phyloP scores from a whole-genome alignment of 192 early-diverging fungal species.

The Phycomyces blakesleeanus region DNA sequence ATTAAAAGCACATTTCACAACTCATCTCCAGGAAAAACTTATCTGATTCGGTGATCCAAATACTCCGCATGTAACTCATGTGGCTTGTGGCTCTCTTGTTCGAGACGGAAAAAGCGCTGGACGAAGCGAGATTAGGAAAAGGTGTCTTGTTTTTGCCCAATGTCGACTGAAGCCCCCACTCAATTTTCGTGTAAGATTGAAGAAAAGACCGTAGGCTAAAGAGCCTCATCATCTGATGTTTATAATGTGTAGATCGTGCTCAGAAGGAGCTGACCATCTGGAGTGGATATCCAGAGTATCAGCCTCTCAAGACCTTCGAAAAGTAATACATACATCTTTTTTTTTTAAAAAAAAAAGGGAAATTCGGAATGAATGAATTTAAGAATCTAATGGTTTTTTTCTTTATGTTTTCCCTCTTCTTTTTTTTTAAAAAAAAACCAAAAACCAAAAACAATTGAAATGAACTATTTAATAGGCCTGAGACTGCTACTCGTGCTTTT shows the following conservation, averaged over 20 bases:
- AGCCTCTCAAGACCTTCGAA: slow-evolving; percentile 45
- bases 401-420: background rate
- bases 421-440: slow-evolving; percentile 6
- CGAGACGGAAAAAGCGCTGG: background rate
- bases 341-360: no score
- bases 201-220: background rate
- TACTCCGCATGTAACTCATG: background rate
- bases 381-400: background rate
- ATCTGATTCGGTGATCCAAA: background rate
- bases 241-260: slow-evolving; percentile 43
- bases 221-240: background rate
- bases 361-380: no score
- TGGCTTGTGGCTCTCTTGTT: background rate
- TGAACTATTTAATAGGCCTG: slow-evolving; percentile 31
- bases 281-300: slow-evolving; percentile 49
- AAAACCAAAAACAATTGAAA: slow-evolving; percentile 7
- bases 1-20: no score
- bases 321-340: slow-evolving; percentile 36
- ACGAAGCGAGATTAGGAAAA: background rate
- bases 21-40: no score
- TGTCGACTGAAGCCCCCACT: slow-evolving; percentile 32
- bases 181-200: slow-evolving; percentile 55
- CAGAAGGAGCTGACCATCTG: slow-evolving; percentile 50
- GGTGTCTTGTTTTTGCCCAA: slow-evolving; percentile 3
- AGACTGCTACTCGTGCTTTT: slow-evolving; percentile 47